Base-by-base conservation (phyloP, 805 yeast species). In the Saccharomycopsis sp. region DNA sequence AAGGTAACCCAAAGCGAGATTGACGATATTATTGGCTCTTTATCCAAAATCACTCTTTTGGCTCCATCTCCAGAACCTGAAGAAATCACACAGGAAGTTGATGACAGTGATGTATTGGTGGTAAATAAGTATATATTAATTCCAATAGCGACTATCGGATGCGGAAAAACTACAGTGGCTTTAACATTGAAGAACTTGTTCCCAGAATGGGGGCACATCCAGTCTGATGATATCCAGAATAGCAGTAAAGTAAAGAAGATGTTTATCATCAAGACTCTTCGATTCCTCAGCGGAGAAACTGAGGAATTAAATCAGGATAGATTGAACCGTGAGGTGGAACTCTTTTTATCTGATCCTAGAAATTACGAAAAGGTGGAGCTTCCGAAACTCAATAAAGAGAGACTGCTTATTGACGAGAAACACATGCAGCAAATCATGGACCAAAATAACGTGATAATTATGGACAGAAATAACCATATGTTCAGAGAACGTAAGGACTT, bases 161-260 rank as follows among this genome's bases (percentile, higher is more conserved):
- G 97, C 70, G 99, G 99, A 3, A 94, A 94, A 68, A 91, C 97
- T 0, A 89, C 97, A 0, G 80, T 88, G 0, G 82, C 88, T 2
- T 68, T 81, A 29, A 83, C 92, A 0, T 73, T 94, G 51, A 62
- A 66, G 0, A 66, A 75, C 12, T 69, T 92, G 15, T 84, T 75
- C 57, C 84, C 85, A 0, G 68, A 73, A 0, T 86, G 96, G 86
- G 85, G 80, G 0, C 87, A 85, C 64, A 76, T 88, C 8, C 97
- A 89, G 69, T 92, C 89, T 70, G 98, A 93, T 72, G 82, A 88
- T 63, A 74, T 88, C 5, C 19, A 44, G 22, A 44, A 44, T 7
- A 17, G 20, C 49, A 44, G 22, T 17, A 44, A 44, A 44, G 12
- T 44, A 49, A 51, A 56, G 34, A 35, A 24, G 20, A 25, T 42